A percentile compares a stretch with the other conserved stretches of the same genome.
Conservation (phyloP, 306 rosid species). For the Begonia loranthoides region DNA sequence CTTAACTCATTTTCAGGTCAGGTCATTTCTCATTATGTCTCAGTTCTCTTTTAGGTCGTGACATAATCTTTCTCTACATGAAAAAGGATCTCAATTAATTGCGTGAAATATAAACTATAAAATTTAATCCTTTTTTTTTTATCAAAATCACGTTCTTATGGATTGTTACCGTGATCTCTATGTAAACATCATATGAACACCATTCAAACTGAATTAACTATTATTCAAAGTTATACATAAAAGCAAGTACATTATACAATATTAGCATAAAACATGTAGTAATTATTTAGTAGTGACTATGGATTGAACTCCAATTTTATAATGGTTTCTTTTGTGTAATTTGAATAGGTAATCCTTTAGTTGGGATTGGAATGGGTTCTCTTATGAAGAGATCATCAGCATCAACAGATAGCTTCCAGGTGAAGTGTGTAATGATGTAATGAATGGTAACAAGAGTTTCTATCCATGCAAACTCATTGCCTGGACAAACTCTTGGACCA, state of each 20-base stretch:
- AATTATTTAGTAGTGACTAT: neutral
- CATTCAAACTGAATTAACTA: no score
- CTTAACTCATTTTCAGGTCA: no score
- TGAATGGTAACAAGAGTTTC: conserved; percentile 55
- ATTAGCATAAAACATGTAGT: neutral
- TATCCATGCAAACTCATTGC: conserved; percentile 51
- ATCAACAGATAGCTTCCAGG: conserved; percentile 54
- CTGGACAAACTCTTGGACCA: conserved; percentile 61
- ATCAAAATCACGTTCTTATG: no score
- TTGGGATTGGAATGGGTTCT: conserved; percentile 46
- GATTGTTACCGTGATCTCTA: no score
- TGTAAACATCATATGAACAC: no score
- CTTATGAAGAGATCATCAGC: conserved; percentile 43
- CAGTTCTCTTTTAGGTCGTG: no score
- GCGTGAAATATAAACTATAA: no score
- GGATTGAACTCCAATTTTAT: neutral
- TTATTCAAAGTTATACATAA: neutral
- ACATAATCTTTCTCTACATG: no score
- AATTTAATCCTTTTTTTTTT: no score
- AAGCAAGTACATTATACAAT: no score
- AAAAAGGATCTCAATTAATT: no score
- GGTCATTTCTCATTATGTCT: no score
- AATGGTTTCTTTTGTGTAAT: conserved; percentile 22
- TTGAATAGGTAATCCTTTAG: conserved; percentile 40
- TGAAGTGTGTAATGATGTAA: conserved; percentile 47